Evolutionary conservation across 768 basidiomycete genomes (phyloP), one percentile per base, ranked within the genome.

Genomic region (Lanmaoa pseudosensibilis): DNA sequence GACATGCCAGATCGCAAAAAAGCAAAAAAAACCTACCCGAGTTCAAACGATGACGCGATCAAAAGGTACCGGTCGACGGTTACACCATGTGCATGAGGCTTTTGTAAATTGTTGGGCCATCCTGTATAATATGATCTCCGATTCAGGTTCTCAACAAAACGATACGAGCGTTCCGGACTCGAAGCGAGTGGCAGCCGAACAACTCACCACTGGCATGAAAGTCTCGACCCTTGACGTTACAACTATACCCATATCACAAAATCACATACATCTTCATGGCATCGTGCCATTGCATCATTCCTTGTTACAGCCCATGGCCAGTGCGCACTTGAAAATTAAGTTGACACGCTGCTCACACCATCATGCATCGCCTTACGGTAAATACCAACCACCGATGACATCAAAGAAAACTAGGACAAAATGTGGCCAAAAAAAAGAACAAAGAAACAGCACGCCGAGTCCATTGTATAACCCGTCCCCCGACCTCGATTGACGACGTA

Each of bases 131-230:
- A 32, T 6, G 21, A 4, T 23, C 41, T 7, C 18, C 18, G n/a
- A 39, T 39, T 18, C 7, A n/a, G 38, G 38, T 30, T 30, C 27
- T 30, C 27, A 30, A 30, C 27, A 30, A 1, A n/a, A n/a, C n/a
- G n/a, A n/a, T n/a, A 30, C 27, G 27, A 27, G 27, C 27, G 27
- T 27, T 27, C 27, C 27, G 27, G 6, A 1, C 27, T 7, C 8
- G 52, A 58, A 50, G 55, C 57, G 57, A 57, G 58, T 57, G 58
- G 57, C 57, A 57, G 57, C 58, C 30, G 47, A 39, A 48, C 57
- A 49, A 43, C 46, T 23, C 16, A 38, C 32, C 56, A n/a, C n/a
- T n/a, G n/a, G n/a, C n/a, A 50, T 46, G 30, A 46, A 19, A 1
- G 30, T n/a, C 30, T 30, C 45, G 25, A 32, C 11, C 6, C 38